Evolutionary conservation across 306 rosid genomes (phyloP).

Genomic region (Ochetophila trinervis): DNA sequence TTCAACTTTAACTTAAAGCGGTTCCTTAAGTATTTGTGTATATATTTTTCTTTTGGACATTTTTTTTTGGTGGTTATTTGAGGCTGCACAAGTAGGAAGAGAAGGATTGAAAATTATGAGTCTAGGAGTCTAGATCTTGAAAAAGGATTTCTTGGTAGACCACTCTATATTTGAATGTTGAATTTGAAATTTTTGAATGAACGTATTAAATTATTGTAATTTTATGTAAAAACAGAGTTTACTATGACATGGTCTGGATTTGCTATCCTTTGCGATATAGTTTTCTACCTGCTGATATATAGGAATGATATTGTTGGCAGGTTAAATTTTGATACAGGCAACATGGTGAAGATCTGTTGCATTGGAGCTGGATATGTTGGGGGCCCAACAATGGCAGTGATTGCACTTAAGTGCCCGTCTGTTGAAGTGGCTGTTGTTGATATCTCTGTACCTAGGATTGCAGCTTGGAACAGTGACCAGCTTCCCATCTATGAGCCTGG

Average conservation of each 20-base stretch:
- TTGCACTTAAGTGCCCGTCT: slow-evolving; percentile 88
- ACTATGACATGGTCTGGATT: not conserved
- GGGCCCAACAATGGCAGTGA: slow-evolving; percentile 98
- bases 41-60: not conserved
- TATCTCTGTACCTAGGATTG: slow-evolving; percentile 69
- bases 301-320: slow-evolving; percentile 37
- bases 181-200: not conserved
- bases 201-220: not conserved
- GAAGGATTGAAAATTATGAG: not conserved
- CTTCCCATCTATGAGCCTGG: slow-evolving; percentile 99
- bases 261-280: not conserved
- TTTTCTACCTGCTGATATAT: slow-evolving; percentile 19
- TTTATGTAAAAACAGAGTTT: not conserved
- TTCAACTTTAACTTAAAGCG: not conserved
- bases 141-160: not conserved
- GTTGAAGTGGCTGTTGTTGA: slow-evolving; percentile 91
- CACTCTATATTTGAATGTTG: not conserved
- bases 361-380: slow-evolving; percentile 99
- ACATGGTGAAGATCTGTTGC: slow-evolving; percentile 99
- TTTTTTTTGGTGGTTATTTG: not conserved
- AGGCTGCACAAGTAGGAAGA: not conserved
- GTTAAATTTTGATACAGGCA: slow-evolving; percentile 32
- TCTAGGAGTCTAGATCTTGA: slow-evolving; percentile 16
- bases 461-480: slow-evolving; percentile 91
- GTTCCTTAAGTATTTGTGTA: not conserved